Evolutionary conservation across 805 yeast genomes (phyloP).

Genomic region (Pichia cephalocereana): DNA sequence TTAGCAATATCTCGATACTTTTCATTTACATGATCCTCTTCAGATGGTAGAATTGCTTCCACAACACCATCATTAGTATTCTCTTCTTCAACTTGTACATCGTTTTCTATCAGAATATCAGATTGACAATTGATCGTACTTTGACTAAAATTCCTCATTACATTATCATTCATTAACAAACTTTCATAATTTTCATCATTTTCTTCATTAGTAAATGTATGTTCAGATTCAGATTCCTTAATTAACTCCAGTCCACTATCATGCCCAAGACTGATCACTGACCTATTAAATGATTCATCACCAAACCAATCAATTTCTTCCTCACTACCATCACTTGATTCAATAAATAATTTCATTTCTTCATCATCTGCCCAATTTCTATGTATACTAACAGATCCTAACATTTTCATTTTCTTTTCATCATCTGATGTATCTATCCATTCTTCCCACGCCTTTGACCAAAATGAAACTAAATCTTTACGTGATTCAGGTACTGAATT

Average conservation of each 20-base stretch:
- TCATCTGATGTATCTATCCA: slow-evolving; percentile 15
- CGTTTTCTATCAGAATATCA: too few relatives aligned
- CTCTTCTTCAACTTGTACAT: too few relatives aligned
- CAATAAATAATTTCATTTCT: slow-evolving; percentile 17
- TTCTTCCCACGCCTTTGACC: slow-evolving; percentile 18
- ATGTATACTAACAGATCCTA: slow-evolving; percentile 8
- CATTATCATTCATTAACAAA: too few relatives aligned
- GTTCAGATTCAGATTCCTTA: slow-evolving; percentile 8
- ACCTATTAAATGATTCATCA: not conserved
- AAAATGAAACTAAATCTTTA: slow-evolving; percentile 16
- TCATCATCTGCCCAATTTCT: slow-evolving; percentile 19
- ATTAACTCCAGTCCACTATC: slow-evolving; percentile 7
- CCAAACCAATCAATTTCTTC: slow-evolving; percentile 8
- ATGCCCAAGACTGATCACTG: not conserved
- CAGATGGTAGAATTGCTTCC: too few relatives aligned
- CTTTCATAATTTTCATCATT: not conserved
- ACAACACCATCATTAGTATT: too few relatives aligned
- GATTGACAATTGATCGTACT: too few relatives aligned
- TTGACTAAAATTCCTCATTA: too few relatives aligned
- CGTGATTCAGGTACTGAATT: slow-evolving; percentile 14
- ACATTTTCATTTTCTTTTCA: slow-evolving; percentile 13
- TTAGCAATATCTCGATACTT: too few relatives aligned
- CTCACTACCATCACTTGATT: slow-evolving; percentile 9
- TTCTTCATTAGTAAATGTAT: not conserved
- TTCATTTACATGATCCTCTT: too few relatives aligned